Base-by-base conservation (phyloP, 495 filamentous ascomycete genomes). In the Collariella sp. region DNA sequence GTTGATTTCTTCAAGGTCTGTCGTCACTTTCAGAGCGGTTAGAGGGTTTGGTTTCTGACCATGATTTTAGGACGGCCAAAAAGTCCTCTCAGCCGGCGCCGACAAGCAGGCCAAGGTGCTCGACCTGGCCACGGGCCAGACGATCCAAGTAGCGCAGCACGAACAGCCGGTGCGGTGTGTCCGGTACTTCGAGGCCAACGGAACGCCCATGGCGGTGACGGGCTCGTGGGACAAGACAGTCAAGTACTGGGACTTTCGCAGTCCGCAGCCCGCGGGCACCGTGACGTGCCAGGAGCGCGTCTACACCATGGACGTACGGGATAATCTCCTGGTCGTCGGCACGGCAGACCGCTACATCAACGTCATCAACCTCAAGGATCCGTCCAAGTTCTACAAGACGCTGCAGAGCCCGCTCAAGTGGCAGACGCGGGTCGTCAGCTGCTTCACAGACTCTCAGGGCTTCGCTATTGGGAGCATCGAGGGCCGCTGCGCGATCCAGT, bases 161-260 rank as follows among this genome's bases (percentile, higher is more conserved):
- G 88, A 89, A 55, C 78, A 83, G 41, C 87, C 91, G 2, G 84
- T 97, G 57, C 81, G 83, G 56, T 83, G 77, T 65, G 84, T 86
- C 39, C 83, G 88, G 44, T 91, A 90, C 75, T 85, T 91, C 61
- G 76, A 79, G 61, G 76, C 67, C 49, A 74, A 71, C 59, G 70
- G 73, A 40, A 66, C 68, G 51, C 84, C 74, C 58, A 83, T 93
- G 66, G 76, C 96, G 29, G 83, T 91, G 22, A 93, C 91, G 1
- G 91, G 91, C 34, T 90, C 86, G 2, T 97, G 91, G 91, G 91
- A 97, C 72, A 94, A 93, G 75, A 93, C 83, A 1, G 73, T 97
- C 69, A 95, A 93, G 67, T 95, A 91, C 72, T 97, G 91, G 91
- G 91, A 97, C 67, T 68, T 95, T 45, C 83, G 89, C 16, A 75